phyloP scores from a whole-genome alignment of 306 rosid genomes.

The Lathyrus sativus region DNA sequence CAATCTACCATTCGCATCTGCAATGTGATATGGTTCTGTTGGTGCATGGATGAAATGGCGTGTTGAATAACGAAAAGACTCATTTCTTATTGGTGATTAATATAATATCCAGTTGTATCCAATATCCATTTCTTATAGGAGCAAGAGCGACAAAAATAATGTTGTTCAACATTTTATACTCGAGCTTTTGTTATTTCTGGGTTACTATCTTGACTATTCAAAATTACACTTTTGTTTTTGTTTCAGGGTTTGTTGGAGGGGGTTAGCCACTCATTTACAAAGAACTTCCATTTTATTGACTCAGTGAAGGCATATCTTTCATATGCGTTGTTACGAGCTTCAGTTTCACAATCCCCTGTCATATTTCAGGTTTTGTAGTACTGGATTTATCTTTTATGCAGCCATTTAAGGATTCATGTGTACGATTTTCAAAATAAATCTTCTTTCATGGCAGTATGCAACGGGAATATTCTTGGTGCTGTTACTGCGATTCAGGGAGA shows the following conservation, averaged over 20 bases:
- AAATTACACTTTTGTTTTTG: conserved; percentile 31
- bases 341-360: conserved; percentile 87
- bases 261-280: conserved; percentile 89
- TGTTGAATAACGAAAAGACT: conserved; percentile 2
- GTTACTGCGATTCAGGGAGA: conserved; percentile 93
- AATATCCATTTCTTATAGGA: conserved; percentile 14
- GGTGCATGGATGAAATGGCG: conserved; percentile 6
- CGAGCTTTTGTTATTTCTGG: conserved; percentile 14
- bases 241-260: conserved; percentile 97
- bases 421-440: conserved; percentile 35
- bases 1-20: neutral
- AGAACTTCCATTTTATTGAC: conserved; percentile 95
- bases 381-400: conserved; percentile 23
- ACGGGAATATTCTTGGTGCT: conserved; percentile 92
- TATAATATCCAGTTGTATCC: conserved; percentile 18
- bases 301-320: conserved; percentile 99
- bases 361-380: conserved; percentile 85
- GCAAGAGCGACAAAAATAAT: conserved; percentile 15
- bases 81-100: conserved; percentile 20
- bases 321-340: conserved; percentile 91
- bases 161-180: conserved; percentile 29
- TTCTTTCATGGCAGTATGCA: conserved; percentile 79
- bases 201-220: conserved; percentile 32
- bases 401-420: conserved; percentile 25
- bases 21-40: neutral